Conservation (phyloP, 2,329 filamentous ascomycete species). For the Nemania bipapillata region DNA sequence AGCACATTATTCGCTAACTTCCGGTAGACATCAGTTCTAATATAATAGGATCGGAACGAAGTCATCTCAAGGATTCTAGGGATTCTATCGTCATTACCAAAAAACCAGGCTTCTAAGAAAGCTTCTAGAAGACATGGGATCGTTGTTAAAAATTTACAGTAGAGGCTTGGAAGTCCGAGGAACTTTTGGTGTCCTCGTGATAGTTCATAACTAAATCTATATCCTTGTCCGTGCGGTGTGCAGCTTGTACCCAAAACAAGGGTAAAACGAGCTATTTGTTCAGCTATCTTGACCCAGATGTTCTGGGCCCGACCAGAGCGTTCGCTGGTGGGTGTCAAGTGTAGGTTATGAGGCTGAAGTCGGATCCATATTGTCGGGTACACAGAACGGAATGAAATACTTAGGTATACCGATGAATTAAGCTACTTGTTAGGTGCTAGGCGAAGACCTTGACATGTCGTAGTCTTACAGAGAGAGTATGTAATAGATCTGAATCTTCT, state of each 20-base stretch:
- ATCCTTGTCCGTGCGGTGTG: slow-evolving; percentile 6
- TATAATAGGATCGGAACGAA: neutral
- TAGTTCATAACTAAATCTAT: neutral
- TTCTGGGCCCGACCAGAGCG: slow-evolving; percentile 13
- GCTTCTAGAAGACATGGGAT: slow-evolving; percentile 24
- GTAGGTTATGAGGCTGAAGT: slow-evolving; percentile 28
- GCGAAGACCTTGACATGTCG: neutral
- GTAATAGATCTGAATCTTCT: neutral
- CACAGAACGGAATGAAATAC: neutral
- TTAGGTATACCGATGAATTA: neutral
- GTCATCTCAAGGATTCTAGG: neutral
- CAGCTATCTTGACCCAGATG: slow-evolving; percentile 9
- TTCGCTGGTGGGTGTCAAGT: slow-evolving; percentile 2
- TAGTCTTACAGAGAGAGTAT: neutral
- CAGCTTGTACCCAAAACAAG: slow-evolving; percentile 2
- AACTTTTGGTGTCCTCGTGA: slow-evolving; percentile 4
- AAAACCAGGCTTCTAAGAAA: slow-evolving; percentile 4
- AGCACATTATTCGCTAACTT: neutral
- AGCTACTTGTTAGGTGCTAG: neutral
- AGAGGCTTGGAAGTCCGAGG: neutral
- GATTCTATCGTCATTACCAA: neutral
- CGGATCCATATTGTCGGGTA: slow-evolving; percentile 34
- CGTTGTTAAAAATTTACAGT: neutral
- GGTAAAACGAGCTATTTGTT: slow-evolving; percentile 15
- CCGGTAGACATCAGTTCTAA: slow-evolving; percentile 4